Evolutionary conservation across 306 rosid genomes (phyloP), one percentile per base, ranked within the genome.

Genomic region (Dryas octopetala): DNA sequence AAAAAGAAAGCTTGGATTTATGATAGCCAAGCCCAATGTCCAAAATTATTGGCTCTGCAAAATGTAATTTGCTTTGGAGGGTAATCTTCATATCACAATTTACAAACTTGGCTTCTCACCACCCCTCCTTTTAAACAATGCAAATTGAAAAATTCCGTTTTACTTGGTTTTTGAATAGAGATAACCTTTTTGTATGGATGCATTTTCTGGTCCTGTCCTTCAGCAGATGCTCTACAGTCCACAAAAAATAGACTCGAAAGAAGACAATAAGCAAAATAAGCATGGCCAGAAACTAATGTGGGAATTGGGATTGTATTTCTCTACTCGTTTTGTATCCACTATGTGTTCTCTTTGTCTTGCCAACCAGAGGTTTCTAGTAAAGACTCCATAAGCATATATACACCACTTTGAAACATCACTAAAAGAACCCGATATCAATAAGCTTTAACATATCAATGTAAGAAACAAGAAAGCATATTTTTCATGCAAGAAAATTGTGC

Each of bases 221-320:
- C 45, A 73, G 57, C 58, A 46, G 47, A 45, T 9, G 32, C 45
- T 49, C 63, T 72, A 11, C 40, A 46, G 58, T 73, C 68, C 78
- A 79, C 73, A 58, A 66, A 70, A 71, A 53, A 51, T 49, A 17
- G 73, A 62, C 76, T n/a, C 40, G 63, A 16, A 59, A 59, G 65
- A 53, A 46, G 49, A 64, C 53, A 9, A 53, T 7, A 69, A 62
- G 5, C 70, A 47, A 38, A 62, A 69, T 59, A 54, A 75, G 50
- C 12, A 64, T 51, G 83, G 70, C 71, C 79, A 78, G 51, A 62
- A 71, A 66, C 61, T 49, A 53, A 74, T 49, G 76, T 26, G 46
- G 76, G 41, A 53, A n/a, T 10, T 26, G 46, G 76, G 41, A 53
- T 40, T 10, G 62, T 55, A 52, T 70, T 40, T 44, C 50, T 69